A percentile compares a stretch with the other conserved stretches of the same genome.
These are phyloP conservation scores for Penicillium crystallinum DNA, from an alignment of 495 filamentous ascomycete genomes.

Conservation along the genomic window DNA sequence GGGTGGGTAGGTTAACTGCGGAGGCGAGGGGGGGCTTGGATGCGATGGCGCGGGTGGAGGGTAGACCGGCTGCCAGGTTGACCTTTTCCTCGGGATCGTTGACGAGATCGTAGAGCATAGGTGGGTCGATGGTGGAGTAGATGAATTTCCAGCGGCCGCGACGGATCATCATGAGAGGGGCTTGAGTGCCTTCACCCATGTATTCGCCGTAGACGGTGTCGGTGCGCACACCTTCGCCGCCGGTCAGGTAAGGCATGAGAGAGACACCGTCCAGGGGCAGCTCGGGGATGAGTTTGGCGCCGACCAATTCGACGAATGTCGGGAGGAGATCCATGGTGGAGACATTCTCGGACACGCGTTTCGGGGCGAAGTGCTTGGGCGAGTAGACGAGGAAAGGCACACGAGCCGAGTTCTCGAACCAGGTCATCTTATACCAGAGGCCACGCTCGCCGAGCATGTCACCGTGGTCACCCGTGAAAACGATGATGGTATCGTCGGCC, in stretches of 20 bases:
- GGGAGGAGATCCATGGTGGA: conserved; percentile 82
- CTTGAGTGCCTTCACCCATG: conserved; percentile 80
- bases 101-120: conserved; percentile 71
- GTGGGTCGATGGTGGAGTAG: conserved; percentile 71
- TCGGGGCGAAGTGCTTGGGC: conserved; percentile 61
- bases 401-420: conserved; percentile 77
- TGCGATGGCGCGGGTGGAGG: conserved; percentile 5
- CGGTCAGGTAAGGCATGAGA: conserved; percentile 65
- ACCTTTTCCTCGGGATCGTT: conserved; percentile 67
- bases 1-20: conserved; percentile 35
- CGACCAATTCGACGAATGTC: conserved; percentile 76
- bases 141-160: conserved; percentile 79
- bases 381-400: conserved; percentile 76
- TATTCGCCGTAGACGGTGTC: conserved; percentile 86
- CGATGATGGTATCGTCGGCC: conserved; percentile 73
- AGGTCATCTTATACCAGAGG: conserved; percentile 93
- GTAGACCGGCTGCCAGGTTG: conserved; percentile 55
- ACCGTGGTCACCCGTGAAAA: conserved; percentile 86
- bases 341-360: conserved; percentile 67
- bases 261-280: conserved; percentile 76
- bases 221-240: conserved; percentile 44
- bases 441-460: conserved; percentile 90
- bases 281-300: conserved; percentile 52
- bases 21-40: conserved; percentile 13
- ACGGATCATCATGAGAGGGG: conserved; percentile 86